Conservation (phyloP, 1,284 basidiomycete species). For the Thecaphora thlaspeos region DNA sequence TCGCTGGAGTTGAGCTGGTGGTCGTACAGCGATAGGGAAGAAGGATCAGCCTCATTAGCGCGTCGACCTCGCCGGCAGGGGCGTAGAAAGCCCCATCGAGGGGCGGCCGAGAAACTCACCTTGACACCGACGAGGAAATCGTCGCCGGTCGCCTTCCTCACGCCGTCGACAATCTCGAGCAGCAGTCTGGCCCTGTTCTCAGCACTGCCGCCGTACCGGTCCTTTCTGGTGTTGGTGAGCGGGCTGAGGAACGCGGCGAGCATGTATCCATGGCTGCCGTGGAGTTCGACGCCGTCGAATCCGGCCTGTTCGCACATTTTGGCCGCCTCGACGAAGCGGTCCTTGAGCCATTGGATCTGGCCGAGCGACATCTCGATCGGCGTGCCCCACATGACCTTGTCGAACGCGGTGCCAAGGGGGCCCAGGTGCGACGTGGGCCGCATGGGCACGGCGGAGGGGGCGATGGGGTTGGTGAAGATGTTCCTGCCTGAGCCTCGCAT, state of each 20-base stretch:
- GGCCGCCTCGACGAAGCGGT: slow-evolving; percentile 69
- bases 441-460: slow-evolving; percentile 71
- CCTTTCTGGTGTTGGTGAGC: slow-evolving; percentile 49
- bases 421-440: slow-evolving; percentile 52
- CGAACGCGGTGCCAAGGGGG: slow-evolving; percentile 53
- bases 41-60: too few species aligned
- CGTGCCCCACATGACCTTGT: slow-evolving; percentile 56
- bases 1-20: slow-evolving; percentile 70
- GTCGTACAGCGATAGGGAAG: not conserved
- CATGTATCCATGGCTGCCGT: slow-evolving; percentile 63
- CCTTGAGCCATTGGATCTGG: slow-evolving; percentile 67
- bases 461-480: slow-evolving; percentile 67
- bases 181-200: slow-evolving; percentile 47
- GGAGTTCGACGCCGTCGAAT: slow-evolving; percentile 73
- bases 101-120: too few species aligned
- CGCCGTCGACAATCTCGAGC: slow-evolving; percentile 31
- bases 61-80: too few species aligned
- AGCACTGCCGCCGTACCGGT: slow-evolving; percentile 53
- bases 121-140: slow-evolving; percentile 79
- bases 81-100: too few species aligned
- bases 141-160: slow-evolving; percentile 61
- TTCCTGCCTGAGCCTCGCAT: slow-evolving; percentile 69
- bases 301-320: slow-evolving; percentile 61
- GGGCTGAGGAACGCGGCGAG: slow-evolving; percentile 62
- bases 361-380: slow-evolving; percentile 59